Conservation (phyloP, 1,284 basidiomycete species). For the Ganoderma sinense region DNA sequence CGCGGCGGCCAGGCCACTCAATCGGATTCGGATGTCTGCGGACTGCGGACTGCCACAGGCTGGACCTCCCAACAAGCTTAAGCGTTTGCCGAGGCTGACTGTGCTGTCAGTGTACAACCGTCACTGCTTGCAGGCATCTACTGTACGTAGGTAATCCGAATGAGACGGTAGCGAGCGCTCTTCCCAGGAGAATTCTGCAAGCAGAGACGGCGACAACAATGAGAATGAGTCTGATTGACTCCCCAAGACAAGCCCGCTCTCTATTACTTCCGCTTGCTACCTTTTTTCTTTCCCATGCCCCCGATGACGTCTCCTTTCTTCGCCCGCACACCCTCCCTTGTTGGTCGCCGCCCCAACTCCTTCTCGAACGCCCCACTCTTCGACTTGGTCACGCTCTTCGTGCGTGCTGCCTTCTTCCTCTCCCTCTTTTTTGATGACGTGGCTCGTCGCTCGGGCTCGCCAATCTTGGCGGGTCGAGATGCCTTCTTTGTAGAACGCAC, state of each 20-base stretch:
- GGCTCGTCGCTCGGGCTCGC: constrained; percentile 41
- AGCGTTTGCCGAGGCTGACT: neutral
- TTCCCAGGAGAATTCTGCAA: neutral
- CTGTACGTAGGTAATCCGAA: constrained; percentile 1
- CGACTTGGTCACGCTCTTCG: constrained; percentile 27
- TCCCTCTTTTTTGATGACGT: constrained; percentile 30
- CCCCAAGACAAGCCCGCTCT: constrained; percentile 1
- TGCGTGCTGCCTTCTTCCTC: constrained; percentile 33
- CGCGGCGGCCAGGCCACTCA: too few relatives aligned
- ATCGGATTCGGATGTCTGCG: too few relatives aligned
- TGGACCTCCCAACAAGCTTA: too few relatives aligned
- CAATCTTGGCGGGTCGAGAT: constrained; percentile 63
- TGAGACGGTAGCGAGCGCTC: neutral
- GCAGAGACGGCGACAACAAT: neutral
- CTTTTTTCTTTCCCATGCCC: constrained; percentile 60
- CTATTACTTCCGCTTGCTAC: constrained; percentile 48
- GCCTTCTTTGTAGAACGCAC: constrained; percentile 89
- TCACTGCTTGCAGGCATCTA: neutral
- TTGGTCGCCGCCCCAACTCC: constrained; percentile 42
- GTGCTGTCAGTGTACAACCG: neutral
- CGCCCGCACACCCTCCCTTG: constrained; percentile 45
- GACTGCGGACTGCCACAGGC: neutral
- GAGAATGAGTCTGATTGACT: neutral
- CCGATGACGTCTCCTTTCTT: constrained; percentile 49
- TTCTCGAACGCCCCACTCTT: constrained; percentile 40